Percentiles rank a stretch among this genome's conserved stretches.
These are phyloP conservation scores for Coffea eugenioides DNA, from an alignment of 257 asterid genomes.

Conservation along the genomic window DNA sequence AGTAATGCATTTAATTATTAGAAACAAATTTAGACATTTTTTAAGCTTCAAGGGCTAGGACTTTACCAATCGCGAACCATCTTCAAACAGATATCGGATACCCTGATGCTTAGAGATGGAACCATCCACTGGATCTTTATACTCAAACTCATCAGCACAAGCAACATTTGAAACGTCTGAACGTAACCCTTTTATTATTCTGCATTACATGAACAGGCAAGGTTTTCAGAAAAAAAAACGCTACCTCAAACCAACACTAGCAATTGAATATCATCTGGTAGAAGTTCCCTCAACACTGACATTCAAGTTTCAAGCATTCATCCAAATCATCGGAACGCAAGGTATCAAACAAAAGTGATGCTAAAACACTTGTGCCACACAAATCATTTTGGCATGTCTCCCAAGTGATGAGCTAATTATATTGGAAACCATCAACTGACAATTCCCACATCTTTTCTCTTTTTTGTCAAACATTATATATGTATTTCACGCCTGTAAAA, in stretches of 20 bases:
- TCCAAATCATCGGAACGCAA: not conserved
- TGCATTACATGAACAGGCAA: conserved; percentile 29
- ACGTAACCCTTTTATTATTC: conserved; percentile 61
- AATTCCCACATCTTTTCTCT: not conserved
- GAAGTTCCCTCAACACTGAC: not conserved
- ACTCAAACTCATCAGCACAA: conserved; percentile 90
- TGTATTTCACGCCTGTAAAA: not conserved
- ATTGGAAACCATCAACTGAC: not conserved
- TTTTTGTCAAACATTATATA: not conserved
- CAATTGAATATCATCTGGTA: not conserved
- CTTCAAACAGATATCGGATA: conserved; percentile 83
- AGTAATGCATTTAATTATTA: too few species aligned
- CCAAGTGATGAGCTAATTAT: not conserved
- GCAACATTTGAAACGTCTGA: conserved; percentile 70
- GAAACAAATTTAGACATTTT: not conserved
- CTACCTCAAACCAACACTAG: not conserved
- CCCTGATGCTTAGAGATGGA: conserved; percentile 96
- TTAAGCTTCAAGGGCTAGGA: not conserved
- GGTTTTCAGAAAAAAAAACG: not conserved
- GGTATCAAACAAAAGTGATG: not conserved
- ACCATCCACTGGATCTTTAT: conserved; percentile 98
- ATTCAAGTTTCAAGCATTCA: not conserved
- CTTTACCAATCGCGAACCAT: conserved; percentile 94
- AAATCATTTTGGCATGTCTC: not conserved
- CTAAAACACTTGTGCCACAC: not conserved